A percentile compares a stretch with the other conserved stretches of the same genome.
Conservation (phyloP, 2,329 filamentous ascomycete species). For the Ilyonectria robusta region DNA sequence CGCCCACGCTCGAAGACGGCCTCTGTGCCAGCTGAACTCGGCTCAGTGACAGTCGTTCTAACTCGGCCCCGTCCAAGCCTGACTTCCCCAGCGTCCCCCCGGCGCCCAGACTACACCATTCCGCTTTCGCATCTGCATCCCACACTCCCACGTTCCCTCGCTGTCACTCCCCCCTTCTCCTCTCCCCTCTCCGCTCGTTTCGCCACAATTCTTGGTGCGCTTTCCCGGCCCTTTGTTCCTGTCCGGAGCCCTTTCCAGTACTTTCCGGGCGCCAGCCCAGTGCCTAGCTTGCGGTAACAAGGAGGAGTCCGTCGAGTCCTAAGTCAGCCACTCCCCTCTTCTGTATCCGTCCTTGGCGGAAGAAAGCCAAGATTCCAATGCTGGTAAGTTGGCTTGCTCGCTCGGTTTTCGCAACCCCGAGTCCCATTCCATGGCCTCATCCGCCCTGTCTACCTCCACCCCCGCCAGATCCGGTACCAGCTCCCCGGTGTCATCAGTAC, state of each 20-base stretch:
- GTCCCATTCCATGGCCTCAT: slow-evolving; percentile 29
- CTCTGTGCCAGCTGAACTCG: slow-evolving; percentile 18
- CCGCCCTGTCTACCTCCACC: slow-evolving; percentile 14
- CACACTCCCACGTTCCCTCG: slow-evolving; percentile 16
- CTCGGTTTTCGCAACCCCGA: slow-evolving; percentile 38
- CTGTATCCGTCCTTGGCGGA: background rate
- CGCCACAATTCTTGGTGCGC: slow-evolving; percentile 17
- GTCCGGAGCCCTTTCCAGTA: background rate
- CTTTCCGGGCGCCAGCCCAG: slow-evolving; percentile 1
- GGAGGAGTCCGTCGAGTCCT: background rate
- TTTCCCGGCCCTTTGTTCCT: background rate
- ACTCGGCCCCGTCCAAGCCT: background rate
- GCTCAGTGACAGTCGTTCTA: background rate
- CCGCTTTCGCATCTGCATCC: slow-evolving; percentile 6
- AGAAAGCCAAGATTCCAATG: background rate
- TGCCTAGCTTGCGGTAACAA: slow-evolving; percentile 1
- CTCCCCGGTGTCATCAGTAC: slow-evolving; percentile 35
- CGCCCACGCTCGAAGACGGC: slow-evolving; percentile 6
- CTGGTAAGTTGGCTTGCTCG: slow-evolving; percentile 23
- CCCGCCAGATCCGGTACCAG: slow-evolving; percentile 42
- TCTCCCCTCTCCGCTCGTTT: slow-evolving; percentile 20
- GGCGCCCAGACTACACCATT: slow-evolving; percentile 19
- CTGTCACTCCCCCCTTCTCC: slow-evolving; percentile 12
- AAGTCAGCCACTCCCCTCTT: background rate
- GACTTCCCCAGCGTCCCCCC: slow-evolving; percentile 9